A percentile compares a stretch with the other conserved stretches of the same genome.
These are phyloP conservation scores for Sphagnum tenellum DNA, from an alignment of 225 moss, liverwort and hornwort species.

Conservation along the genomic window DNA sequence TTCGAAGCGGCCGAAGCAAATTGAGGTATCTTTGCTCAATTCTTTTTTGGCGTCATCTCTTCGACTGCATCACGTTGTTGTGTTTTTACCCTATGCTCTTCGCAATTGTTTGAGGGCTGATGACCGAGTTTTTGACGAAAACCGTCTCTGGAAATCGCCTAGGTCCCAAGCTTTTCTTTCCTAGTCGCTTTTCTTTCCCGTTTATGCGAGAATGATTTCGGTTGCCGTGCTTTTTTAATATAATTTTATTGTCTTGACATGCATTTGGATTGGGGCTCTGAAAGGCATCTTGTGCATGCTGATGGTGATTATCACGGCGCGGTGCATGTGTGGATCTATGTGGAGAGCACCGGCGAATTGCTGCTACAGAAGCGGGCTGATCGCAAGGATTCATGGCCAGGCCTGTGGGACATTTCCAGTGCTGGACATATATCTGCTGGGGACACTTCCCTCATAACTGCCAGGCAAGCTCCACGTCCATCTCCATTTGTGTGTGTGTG, in stretches of 20 bases:
- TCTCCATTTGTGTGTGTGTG: too few relatives aligned
- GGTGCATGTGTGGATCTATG: constrained; percentile 93
- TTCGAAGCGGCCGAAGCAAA: constrained; percentile 55
- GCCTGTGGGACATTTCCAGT: constrained; percentile 90
- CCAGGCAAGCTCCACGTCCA: constrained; percentile 31
- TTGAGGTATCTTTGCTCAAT: constrained; percentile 25
- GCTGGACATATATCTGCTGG: constrained; percentile 96
- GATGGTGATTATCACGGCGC: constrained; percentile 87
- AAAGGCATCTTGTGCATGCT: constrained; percentile 81
- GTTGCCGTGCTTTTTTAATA: background rate
- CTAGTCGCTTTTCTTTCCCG: too few relatives aligned
- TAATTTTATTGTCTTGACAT: background rate
- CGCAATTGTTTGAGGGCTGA: background rate
- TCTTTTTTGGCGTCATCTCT: too few relatives aligned
- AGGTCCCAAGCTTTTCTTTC: too few relatives aligned
- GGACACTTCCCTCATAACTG: constrained; percentile 73
- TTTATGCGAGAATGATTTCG: background rate
- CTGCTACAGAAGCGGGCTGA: constrained; percentile 81
- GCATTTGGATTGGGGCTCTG: constrained; percentile 8
- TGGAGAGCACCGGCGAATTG: constrained; percentile 79
- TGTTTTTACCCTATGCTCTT: background rate
- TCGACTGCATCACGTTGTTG: too few relatives aligned
- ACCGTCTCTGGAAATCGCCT: background rate
- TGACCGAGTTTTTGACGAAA: background rate
- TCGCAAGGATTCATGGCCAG: constrained; percentile 87